Conservation (phyloP, 306 rosid species). For the Rosa chinensis region DNA sequence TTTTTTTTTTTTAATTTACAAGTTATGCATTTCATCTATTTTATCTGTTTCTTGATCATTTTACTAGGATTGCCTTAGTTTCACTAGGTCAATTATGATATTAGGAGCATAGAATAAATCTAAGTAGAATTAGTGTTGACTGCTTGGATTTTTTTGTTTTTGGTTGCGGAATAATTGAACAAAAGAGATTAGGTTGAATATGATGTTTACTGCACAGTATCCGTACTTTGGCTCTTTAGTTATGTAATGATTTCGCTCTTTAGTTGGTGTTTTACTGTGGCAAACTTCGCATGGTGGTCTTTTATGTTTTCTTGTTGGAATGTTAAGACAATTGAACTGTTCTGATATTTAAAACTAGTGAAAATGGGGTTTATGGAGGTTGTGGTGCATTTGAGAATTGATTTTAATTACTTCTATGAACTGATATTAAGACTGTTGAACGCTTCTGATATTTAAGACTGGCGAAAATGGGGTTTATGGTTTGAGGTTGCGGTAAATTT, state of each 20-base stretch:
- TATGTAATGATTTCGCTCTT: not conserved
- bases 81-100: not conserved
- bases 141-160: not conserved
- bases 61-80: not conserved
- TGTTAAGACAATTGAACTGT: not conserved
- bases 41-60: not conserved
- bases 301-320: not conserved
- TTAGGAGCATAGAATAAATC: not conserved
- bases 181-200: not conserved
- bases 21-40: not conserved
- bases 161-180: not conserved
- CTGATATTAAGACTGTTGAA: not conserved
- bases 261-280: not conserved
- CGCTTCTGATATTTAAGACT: not conserved
- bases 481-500: not conserved
- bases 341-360: not conserved
- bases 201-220: not conserved
- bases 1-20: too few relatives aligned
- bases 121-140: not conserved
- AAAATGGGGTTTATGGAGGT: not conserved
- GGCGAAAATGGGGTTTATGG: not conserved
- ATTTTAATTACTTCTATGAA: slow-evolving; percentile 15
- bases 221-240: not conserved
- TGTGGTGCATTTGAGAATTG: slow-evolving; percentile 7
- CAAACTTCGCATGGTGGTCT: not conserved